Conservation (phyloP, 805 yeast genomes). For the Myxozyma lipomycoides region DNA sequence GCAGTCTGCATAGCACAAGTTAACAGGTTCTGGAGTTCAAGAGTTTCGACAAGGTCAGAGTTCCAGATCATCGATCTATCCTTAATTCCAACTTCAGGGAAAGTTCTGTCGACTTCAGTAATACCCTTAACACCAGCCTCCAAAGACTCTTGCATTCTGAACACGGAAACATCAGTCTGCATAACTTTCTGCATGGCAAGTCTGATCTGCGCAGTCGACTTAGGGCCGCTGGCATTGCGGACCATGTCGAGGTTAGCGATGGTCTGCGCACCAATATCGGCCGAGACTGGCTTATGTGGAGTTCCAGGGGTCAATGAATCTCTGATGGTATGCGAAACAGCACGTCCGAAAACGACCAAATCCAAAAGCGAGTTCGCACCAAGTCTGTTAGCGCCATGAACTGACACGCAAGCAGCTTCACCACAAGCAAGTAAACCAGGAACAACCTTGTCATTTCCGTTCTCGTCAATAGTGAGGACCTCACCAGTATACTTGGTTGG, state of each 20-base stretch:
- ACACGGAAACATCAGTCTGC: conserved; percentile 96
- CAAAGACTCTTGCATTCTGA: conserved; percentile 87
- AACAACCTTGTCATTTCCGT: conserved; percentile 85
- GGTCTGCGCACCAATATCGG: conserved; percentile 84
- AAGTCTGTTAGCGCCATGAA: conserved; percentile 98
- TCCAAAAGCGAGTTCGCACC: conserved; percentile 98
- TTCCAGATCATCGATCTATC: conserved; percentile 99
- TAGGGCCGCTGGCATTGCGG: conserved; percentile 80
- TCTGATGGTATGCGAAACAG: conserved; percentile 87
- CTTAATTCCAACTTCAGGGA: conserved; percentile 73
- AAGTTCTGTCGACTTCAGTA: conserved; percentile 66
- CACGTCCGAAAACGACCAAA: conserved; percentile 97
- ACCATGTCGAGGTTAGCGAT: conserved; percentile 84
- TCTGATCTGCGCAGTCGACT: conserved; percentile 83
- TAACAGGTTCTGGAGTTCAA: conserved; percentile 91
- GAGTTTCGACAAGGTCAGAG: conserved; percentile 91
- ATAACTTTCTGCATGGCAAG: conserved; percentile 88
- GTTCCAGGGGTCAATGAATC: conserved; percentile 83
- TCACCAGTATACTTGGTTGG: conserved; percentile 98
- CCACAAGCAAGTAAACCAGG: conserved; percentile 97
- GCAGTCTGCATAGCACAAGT: conserved; percentile 98
- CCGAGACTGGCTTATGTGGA: conserved; percentile 77
- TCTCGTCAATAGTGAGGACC: conserved; percentile 73
- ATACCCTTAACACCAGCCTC: conserved; percentile 87
- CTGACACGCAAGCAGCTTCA: conserved; percentile 98